A percentile compares a stretch with the other conserved stretches of the same genome.
Evolutionary conservation across 441 rosid genomes (phyloP).

Genomic region (Mallotus repandus): DNA sequence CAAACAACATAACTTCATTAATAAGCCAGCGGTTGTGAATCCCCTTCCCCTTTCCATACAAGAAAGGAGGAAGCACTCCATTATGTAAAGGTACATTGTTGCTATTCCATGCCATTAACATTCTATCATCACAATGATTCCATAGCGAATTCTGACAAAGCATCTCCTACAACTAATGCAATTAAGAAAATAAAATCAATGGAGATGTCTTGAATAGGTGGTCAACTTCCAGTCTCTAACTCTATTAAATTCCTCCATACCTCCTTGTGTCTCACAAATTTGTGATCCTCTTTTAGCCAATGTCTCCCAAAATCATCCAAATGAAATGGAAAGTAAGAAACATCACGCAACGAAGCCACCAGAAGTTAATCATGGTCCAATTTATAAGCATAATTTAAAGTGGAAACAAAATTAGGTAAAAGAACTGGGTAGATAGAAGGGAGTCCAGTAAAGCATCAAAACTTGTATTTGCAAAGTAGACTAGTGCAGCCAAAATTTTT

Average conservation of each 20-base stretch:
- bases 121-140: slow-evolving; percentile 46
- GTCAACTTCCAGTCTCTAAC: slow-evolving; percentile 29
- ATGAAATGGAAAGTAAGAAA: slow-evolving; percentile 52
- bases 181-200: slow-evolving; percentile 39
- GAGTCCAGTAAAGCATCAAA: slow-evolving; percentile 85
- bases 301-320: slow-evolving; percentile 50
- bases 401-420: slow-evolving; percentile 52
- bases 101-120: slow-evolving; percentile 82
- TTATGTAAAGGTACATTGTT: slow-evolving; percentile 53
- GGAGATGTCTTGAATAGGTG: slow-evolving; percentile 18
- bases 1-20: slow-evolving; percentile 63
- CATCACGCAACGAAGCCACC: slow-evolving; percentile 48
- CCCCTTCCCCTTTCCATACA: slow-evolving; percentile 72
- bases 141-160: slow-evolving; percentile 34
- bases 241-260: slow-evolving; percentile 39
- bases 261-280: slow-evolving; percentile 50
- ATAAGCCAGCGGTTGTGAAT: slow-evolving; percentile 66
- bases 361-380: slow-evolving; percentile 74
- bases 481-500: slow-evolving; percentile 83
- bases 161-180: slow-evolving; percentile 69
- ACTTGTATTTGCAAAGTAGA: slow-evolving; percentile 89
- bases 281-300: slow-evolving; percentile 57
- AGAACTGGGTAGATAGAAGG: slow-evolving; percentile 83
- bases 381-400: slow-evolving; percentile 53
- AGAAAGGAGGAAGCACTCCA: slow-evolving; percentile 86